Base-by-base conservation (phyloP, 768 basidiomycete species). In the Gyrodon lividus region DNA sequence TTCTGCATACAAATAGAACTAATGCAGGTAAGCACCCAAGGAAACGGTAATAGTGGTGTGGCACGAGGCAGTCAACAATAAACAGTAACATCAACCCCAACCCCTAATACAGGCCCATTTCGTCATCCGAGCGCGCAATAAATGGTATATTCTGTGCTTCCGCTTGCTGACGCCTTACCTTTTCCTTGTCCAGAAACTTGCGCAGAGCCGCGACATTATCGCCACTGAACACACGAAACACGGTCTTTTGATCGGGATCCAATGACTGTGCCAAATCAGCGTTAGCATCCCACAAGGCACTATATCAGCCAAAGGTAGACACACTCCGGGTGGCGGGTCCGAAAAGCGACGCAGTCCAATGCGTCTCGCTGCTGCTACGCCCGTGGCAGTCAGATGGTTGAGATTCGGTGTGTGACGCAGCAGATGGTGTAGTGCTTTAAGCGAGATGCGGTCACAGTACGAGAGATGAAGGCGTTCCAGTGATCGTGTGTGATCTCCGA, bases 401-500 rank as follows among this genome's bases (percentile, higher is more conserved):
- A 97, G 71, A 34, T 74, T 73, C 38, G 71, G 70, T 19, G 87
- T 75, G 48, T 77, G 74, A 51, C 78, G 79, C 45, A 95, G 67
- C 13, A 95, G 70, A 43, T 80, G 75, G 55, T 90, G 87, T 28
- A 92, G 72, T 8, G 89, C 88, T 38, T 84, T 79, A 34, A 95
- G 78, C 23, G 87, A 83, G 48, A 98, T 72, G 50, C 83, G 78
- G 59, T 87, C 85, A 72, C 94, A 98, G 65, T 92, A 91, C 24
- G 89, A 89, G 33, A 98, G 70, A 62, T 97, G 87, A 43, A 96
- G 76, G 22, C 91, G 81, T 62, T 93, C 89, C 58, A 97, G 74
- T 30, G 75, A 75, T 26, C 64, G 72, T 31, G 76, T 80, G 68
- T 91, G 82, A 59, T 91, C 88, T 13, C 85, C 88, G 8, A 96